A percentile compares a stretch with the other conserved stretches of the same genome.
phyloP scores from a whole-genome alignment of 306 rosid genomes.

The Aeschynomene evenia region DNA sequence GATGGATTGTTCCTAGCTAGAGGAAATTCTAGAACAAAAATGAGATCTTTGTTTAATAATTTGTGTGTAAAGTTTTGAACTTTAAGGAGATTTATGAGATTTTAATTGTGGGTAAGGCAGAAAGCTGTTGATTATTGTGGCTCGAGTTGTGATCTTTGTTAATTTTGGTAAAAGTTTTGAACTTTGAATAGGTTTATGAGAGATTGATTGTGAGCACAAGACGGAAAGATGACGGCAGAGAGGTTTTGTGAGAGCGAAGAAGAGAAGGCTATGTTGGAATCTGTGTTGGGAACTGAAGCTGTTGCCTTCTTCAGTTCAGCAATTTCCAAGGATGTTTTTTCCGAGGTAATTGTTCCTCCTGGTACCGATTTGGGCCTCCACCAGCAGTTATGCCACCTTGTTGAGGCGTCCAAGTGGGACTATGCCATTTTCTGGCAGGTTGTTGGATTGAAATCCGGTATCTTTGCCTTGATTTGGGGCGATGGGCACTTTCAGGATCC shows the following conservation, averaged over 20 bases:
- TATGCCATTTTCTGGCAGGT: constrained; percentile 85
- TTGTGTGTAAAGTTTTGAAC: neutral
- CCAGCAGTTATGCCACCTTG: constrained; percentile 59
- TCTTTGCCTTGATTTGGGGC: constrained; percentile 69
- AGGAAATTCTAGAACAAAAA: neutral
- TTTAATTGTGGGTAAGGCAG: constrained; percentile 22
- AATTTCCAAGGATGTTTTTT: constrained; percentile 52
- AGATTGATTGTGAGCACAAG: constrained; percentile 19
- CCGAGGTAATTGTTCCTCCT: constrained; percentile 46
- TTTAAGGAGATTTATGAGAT: constrained; percentile 23
- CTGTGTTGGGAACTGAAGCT: constrained; percentile 80
- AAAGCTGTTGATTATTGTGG: constrained; percentile 29
- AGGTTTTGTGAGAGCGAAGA: constrained; percentile 74
- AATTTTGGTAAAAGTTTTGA: neutral
- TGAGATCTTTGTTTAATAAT: neutral
- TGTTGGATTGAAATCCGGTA: constrained; percentile 71
- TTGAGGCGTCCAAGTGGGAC: constrained; percentile 69
- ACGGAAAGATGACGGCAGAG: constrained; percentile 55
- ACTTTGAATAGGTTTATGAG: constrained; percentile 21
- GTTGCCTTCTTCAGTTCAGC: constrained; percentile 62
- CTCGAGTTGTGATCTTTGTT: neutral
- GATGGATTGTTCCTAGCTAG: neutral
- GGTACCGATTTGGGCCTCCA: constrained; percentile 48
- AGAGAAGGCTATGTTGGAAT: constrained; percentile 69
- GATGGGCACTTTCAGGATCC: constrained; percentile 68